Evolutionary conservation across 768 basidiomycete species (phyloP).

Genomic region (Boletus eberwhitei): DNA sequence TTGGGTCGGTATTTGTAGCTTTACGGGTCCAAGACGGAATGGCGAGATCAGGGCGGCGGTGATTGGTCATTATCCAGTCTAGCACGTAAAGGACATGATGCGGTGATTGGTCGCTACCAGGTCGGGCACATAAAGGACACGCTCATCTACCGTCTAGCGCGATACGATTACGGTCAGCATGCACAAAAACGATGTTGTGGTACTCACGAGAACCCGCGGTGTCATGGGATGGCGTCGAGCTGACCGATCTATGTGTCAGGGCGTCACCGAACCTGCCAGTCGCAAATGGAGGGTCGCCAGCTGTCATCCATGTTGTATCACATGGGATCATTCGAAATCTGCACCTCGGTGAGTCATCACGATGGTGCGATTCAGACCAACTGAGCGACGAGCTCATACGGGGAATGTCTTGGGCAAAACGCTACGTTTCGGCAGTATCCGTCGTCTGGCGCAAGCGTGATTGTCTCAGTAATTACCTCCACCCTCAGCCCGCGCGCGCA

Average conservation of each 20-base stretch:
- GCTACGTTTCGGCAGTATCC: too few species aligned
- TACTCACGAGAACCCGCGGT: constrained; percentile 17
- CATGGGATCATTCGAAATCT: too few species aligned
- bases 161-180: background rate
- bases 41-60: background rate
- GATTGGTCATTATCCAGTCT: background rate
- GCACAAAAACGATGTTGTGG: constrained; percentile 5
- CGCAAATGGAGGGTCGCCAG: too few species aligned
- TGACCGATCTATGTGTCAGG: background rate
- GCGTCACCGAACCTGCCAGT: background rate
- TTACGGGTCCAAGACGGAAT: background rate
- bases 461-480: too few species aligned
- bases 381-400: too few species aligned
- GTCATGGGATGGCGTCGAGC: background rate
- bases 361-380: too few species aligned
- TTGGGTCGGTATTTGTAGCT: constrained; percentile 13
- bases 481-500: too few species aligned
- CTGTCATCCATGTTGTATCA: too few species aligned
- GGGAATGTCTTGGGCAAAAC: too few species aligned
- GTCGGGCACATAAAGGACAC: constrained; percentile 12
- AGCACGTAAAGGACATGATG: constrained; percentile 9
- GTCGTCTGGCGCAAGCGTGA: too few species aligned
- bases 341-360: too few species aligned
- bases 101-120: background rate
- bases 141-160: background rate